Evolutionary conservation across 1,139 yeast genomes (phyloP).

Genomic region (Saccharomyces hybrid): DNA sequence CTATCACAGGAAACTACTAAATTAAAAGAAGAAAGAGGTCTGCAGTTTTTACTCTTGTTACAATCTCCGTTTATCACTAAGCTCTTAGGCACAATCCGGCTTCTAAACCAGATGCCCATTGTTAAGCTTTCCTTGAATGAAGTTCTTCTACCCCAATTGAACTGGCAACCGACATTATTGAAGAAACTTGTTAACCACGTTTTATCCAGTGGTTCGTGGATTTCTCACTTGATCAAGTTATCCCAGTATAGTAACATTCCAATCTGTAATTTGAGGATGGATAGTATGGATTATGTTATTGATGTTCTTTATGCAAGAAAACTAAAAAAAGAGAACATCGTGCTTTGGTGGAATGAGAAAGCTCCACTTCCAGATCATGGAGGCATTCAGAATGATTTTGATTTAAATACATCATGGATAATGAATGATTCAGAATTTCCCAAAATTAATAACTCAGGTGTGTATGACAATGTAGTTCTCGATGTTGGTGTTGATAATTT

Average conservation of each 20-base stretch:
- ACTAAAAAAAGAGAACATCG: constrained; percentile 54
- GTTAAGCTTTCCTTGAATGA: constrained; percentile 52
- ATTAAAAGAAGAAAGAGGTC: constrained; percentile 60
- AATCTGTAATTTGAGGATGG: constrained; percentile 70
- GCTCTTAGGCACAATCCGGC: constrained; percentile 38
- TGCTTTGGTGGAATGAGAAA: constrained; percentile 88
- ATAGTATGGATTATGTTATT: constrained; percentile 68
- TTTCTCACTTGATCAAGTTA: constrained; percentile 55
- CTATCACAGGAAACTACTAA: constrained; percentile 47
- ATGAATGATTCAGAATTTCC: constrained; percentile 66
- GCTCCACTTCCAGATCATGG: constrained; percentile 76
- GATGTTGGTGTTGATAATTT: constrained; percentile 75
- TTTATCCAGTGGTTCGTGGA: constrained; percentile 68
- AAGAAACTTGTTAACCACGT: constrained; percentile 64
- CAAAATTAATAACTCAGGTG: constrained; percentile 66
- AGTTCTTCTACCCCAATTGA: constrained; percentile 61
- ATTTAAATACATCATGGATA: constrained; percentile 28
- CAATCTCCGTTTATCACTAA: constrained; percentile 61
- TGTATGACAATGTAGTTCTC: constrained; percentile 69
- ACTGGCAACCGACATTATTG: constrained; percentile 76
- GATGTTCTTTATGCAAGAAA: constrained; percentile 84
- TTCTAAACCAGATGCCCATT: constrained; percentile 55
- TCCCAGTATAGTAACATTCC: constrained; percentile 77
- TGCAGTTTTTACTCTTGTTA: constrained; percentile 56
- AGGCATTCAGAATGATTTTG: constrained; percentile 62